A percentile compares a stretch with the other conserved stretches of the same genome.
Evolutionary conservation across 176 grass and related monocot genomes (phyloP).

Genomic region (Puccinellia tenuiflora): DNA sequence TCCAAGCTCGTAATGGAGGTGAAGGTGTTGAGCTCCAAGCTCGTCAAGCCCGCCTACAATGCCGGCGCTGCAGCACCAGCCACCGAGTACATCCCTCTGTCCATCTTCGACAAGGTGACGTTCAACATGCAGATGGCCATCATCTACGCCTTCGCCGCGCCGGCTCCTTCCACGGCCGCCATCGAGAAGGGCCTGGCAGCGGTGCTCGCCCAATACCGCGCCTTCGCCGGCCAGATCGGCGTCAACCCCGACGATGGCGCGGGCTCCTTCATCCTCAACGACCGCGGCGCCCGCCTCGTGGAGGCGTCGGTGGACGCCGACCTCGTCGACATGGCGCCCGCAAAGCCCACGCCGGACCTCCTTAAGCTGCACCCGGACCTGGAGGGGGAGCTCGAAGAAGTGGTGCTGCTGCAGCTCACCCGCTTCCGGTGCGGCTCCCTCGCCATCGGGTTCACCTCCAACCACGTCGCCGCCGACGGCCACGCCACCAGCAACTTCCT

Average conservation of each 20-base stretch:
- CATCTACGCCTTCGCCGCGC: conserved; percentile 63
- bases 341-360: background rate
- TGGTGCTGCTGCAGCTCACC: background rate
- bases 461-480: background rate
- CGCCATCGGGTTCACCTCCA: background rate
- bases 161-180: conserved; percentile 34
- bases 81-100: conserved; percentile 27
- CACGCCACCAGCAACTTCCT: background rate
- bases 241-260: conserved; percentile 16
- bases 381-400: background rate
- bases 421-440: conserved; percentile 3
- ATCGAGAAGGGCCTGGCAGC: conserved; percentile 40
- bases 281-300: background rate
- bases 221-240: conserved; percentile 49
- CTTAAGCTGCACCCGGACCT: background rate
- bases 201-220: conserved; percentile 36
- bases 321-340: background rate
- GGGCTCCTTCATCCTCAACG: background rate
- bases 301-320: background rate
- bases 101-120: conserved; percentile 57
- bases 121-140: conserved; percentile 44
- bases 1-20: too few species aligned
- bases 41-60: background rate
- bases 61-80: background rate
- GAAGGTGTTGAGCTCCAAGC: background rate